A percentile compares a stretch with the other conserved stretches of the same genome.
Conservation (phyloP, 2,329 filamentous ascomycete species). For the Sporothrix brasiliensis region DNA sequence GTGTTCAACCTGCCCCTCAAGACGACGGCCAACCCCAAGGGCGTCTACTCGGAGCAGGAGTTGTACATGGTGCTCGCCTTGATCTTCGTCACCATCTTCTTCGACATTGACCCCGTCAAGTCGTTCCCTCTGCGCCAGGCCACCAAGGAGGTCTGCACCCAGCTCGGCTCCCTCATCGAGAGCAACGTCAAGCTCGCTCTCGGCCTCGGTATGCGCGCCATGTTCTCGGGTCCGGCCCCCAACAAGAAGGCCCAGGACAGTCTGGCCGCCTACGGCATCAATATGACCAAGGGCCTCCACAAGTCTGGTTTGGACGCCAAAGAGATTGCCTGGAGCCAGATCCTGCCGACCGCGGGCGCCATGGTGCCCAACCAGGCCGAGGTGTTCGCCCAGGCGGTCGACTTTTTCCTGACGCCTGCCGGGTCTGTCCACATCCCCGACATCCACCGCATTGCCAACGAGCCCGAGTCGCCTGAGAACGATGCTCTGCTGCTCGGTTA, state of each 20-base stretch:
- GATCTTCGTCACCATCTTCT: constrained; percentile 68
- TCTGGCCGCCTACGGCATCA: constrained; percentile 50
- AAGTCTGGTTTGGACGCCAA: constrained; percentile 64
- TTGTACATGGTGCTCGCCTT: constrained; percentile 65
- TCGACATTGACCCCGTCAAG: constrained; percentile 67
- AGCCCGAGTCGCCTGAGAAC: constrained; percentile 57
- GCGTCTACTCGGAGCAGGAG: constrained; percentile 59
- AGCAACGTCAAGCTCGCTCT: constrained; percentile 63
- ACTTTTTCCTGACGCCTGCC: constrained; percentile 68
- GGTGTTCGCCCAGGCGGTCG: constrained; percentile 72
- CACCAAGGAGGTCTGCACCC: constrained; percentile 58
- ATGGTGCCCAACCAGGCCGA: constrained; percentile 73
- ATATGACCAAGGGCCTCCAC: constrained; percentile 66
- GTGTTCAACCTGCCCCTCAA: constrained; percentile 70
- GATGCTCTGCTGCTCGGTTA: constrained; percentile 70
- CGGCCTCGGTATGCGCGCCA: constrained; percentile 48
- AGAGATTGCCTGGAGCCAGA: constrained; percentile 71
- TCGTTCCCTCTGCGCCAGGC: constrained; percentile 65
- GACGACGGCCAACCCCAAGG: constrained; percentile 61
- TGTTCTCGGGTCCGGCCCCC: constrained; percentile 52
- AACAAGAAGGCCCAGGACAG: constrained; percentile 43
- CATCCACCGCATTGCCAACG: constrained; percentile 61
- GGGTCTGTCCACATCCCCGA: constrained; percentile 60
- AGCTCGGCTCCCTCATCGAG: constrained; percentile 65
- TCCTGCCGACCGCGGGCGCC: constrained; percentile 67